Conservation (phyloP, 345 rosid species). For the Citrus inodora region DNA sequence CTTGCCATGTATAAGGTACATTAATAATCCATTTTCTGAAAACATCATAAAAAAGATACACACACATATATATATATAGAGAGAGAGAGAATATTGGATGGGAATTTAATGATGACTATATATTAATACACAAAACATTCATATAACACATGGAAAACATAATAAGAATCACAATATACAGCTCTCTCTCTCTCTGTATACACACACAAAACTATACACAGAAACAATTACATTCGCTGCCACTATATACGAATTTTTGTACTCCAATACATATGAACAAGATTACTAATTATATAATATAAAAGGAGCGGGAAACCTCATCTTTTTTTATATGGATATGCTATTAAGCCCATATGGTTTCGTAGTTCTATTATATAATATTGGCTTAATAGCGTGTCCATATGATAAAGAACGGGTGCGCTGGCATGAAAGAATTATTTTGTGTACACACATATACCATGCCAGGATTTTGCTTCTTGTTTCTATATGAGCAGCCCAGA, state of each 20-base stretch:
- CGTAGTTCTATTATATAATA: too few species aligned
- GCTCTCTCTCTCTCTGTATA: not conserved
- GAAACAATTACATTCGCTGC: not conserved
- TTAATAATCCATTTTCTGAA: not conserved
- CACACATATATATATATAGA: fast-evolving
- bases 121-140: not conserved
- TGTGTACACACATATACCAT: not conserved
- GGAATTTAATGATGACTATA: too few species aligned
- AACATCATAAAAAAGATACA: too few species aligned
- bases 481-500: slow-evolving; percentile 11
- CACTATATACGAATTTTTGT: not conserved
- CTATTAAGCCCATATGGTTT: too few species aligned
- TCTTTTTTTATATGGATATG: too few species aligned
- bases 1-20: not conserved
- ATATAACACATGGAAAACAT: not conserved
- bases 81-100: too few species aligned
- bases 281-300: not conserved
- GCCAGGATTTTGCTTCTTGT: not conserved
- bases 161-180: not conserved
- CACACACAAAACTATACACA: not conserved
- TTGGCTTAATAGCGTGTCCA: too few species aligned
- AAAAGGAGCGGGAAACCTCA: too few species aligned
- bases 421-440: too few species aligned
- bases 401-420: too few species aligned
- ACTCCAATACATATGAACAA: not conserved